Conservation (phyloP, 2,329 filamentous ascomycete species). For the Penicillium hordei region DNA sequence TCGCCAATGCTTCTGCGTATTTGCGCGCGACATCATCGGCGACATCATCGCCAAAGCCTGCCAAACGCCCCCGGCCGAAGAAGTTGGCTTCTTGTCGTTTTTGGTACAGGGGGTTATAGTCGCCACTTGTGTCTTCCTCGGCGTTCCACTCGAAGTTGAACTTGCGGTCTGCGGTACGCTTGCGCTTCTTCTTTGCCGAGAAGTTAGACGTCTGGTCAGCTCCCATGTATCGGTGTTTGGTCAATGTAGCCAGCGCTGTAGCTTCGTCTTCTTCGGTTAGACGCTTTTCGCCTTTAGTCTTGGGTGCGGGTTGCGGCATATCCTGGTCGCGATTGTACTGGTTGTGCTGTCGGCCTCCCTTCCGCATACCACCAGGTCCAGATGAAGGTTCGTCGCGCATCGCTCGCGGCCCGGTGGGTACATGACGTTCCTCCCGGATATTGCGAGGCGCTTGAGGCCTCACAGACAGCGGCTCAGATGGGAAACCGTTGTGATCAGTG, state of each 20-base stretch:
- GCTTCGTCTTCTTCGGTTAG: slow-evolving; percentile 58
- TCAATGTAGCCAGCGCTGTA: slow-evolving; percentile 67
- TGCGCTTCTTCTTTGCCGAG: slow-evolving; percentile 92
- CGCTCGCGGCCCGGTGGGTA: slow-evolving; percentile 70
- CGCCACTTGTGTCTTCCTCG: slow-evolving; percentile 85
- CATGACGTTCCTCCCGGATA: slow-evolving; percentile 12
- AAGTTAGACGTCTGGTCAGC: slow-evolving; percentile 87
- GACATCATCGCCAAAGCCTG: slow-evolving; percentile 63
- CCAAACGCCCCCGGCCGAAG: slow-evolving; percentile 66
- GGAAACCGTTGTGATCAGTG: slow-evolving; percentile 25
- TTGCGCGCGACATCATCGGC: slow-evolving; percentile 53
- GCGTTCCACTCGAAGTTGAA: slow-evolving; percentile 99
- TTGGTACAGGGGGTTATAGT: slow-evolving; percentile 79
- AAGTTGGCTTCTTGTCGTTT: slow-evolving; percentile 66
- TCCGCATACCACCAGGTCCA: slow-evolving; percentile 53
- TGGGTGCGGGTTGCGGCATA: slow-evolving; percentile 50
- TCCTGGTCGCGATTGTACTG: slow-evolving; percentile 43
- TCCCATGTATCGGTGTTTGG: slow-evolving; percentile 85
- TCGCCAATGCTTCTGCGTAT: slow-evolving; percentile 68
- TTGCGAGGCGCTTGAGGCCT: slow-evolving; percentile 25
- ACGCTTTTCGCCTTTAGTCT: slow-evolving; percentile 46
- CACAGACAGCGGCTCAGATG: slow-evolving; percentile 13
- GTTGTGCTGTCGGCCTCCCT: slow-evolving; percentile 7
- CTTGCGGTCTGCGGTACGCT: slow-evolving; percentile 89
- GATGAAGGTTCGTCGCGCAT: slow-evolving; percentile 57